These are phyloP conservation scores for Penicillium sp. DNA, from an alignment of 2,329 filamentous ascomycete genomes.

Conservation along the genomic window DNA sequence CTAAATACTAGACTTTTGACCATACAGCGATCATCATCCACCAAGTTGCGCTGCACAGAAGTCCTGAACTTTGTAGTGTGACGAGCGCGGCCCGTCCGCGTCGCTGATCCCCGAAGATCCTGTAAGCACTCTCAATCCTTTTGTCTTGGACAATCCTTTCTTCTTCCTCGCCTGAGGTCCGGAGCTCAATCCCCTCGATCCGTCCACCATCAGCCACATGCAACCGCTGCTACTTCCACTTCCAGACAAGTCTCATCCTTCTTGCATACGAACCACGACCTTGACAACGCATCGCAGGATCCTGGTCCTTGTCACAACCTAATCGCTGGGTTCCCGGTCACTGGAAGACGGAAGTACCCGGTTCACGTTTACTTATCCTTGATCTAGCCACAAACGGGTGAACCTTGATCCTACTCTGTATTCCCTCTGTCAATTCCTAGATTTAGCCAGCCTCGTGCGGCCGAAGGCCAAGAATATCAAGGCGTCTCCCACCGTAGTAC, in stretches of 20 bases:
- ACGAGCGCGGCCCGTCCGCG: not conserved
- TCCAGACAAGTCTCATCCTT: not conserved
- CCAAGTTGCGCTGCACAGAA: not conserved
- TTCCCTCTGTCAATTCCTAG: not conserved
- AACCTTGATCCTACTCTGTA: not conserved
- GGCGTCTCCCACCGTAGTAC: not conserved
- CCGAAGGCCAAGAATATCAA: not conserved
- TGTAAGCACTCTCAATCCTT: not conserved
- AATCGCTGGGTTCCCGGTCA: not conserved
- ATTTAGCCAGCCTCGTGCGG: not conserved
- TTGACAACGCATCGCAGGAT: not conserved
- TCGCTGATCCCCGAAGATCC: not conserved
- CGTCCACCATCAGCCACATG: not conserved
- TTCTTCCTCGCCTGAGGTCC: not conserved
- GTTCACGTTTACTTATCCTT: not conserved
- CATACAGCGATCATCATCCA: not conserved
- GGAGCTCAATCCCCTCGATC: not conserved
- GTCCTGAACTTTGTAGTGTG: not conserved
- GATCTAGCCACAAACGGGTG: not conserved
- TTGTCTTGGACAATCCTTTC: not conserved
- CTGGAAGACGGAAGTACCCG: not conserved
- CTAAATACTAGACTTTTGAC: not conserved
- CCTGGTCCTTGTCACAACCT: not conserved
- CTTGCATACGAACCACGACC: not conserved
- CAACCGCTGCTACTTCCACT: not conserved